A percentile compares a stretch with the other conserved stretches of the same genome.
phyloP scores from a whole-genome alignment of 306 rosid genomes.

The Quercus gilva region DNA sequence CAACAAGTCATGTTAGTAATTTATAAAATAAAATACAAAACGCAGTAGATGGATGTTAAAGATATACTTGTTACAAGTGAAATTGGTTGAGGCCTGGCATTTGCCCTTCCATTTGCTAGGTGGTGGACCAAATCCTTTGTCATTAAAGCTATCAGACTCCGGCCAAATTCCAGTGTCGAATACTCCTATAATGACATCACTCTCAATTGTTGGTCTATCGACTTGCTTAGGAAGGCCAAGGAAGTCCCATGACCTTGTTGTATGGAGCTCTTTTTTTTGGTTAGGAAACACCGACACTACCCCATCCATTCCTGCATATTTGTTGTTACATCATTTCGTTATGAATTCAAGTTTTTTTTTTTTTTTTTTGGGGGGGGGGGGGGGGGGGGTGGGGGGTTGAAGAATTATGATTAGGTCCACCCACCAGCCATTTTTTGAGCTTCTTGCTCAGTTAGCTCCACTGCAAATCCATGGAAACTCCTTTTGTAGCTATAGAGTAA shows the following conservation, averaged over 20 bases:
- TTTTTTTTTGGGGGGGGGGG: neutral
- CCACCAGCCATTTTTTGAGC: conserved; percentile 34
- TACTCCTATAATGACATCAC: conserved; percentile 44
- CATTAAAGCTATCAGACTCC: conserved; percentile 40
- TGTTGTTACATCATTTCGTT: neutral
- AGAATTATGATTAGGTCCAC: neutral
- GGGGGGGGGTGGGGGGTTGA: no score
- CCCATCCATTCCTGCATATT: conserved; percentile 33
- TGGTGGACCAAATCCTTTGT: conserved; percentile 40
- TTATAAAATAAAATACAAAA: no score
- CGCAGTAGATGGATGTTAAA: neutral
- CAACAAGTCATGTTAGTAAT: no score
- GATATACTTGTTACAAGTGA: conserved; percentile 46
- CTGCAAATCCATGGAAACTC: conserved; percentile 48
- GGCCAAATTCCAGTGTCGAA: conserved; percentile 58
- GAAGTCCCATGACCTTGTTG: conserved; percentile 66
- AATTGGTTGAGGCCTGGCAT: conserved; percentile 32
- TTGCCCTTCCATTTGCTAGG: conserved; percentile 56
- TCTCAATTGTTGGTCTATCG: conserved; percentile 20
- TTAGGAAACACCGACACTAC: conserved; percentile 56
- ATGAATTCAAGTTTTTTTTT: neutral
- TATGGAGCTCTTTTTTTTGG: conserved; percentile 29
- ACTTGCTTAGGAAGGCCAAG: conserved; percentile 36
- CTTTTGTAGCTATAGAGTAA: conserved; percentile 33
- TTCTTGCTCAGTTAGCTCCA: conserved; percentile 32